Conservation (phyloP, 306 rosid species). For the Casuarina equisetifolia region DNA sequence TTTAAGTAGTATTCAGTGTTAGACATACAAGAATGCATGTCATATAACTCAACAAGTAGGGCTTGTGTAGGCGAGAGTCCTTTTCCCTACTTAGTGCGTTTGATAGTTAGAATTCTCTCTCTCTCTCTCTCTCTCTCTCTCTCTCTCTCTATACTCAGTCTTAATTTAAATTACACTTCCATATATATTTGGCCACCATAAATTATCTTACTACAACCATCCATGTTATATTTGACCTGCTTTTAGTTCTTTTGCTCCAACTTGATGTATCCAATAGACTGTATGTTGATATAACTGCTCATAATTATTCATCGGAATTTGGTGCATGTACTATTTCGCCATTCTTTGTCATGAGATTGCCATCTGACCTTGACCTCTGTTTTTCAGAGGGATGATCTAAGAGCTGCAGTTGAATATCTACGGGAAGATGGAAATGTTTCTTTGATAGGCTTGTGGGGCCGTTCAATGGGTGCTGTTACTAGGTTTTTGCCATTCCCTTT, state of each 20-base stretch:
- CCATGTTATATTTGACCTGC: background rate
- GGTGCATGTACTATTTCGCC: conserved; percentile 3
- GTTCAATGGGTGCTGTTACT: conserved; percentile 99
- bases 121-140: background rate
- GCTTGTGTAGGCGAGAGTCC: background rate
- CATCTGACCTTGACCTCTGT: conserved; percentile 26
- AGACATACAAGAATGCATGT: background rate
- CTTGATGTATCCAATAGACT: background rate
- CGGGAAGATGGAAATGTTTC: conserved; percentile 90
- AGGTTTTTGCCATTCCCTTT: conserved; percentile 50
- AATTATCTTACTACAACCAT: background rate
- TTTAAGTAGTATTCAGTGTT: background rate
- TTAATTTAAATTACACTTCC: background rate
- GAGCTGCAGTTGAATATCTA: conserved; percentile 74
- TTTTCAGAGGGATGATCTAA: conserved; percentile 87
- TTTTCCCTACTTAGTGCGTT: background rate
- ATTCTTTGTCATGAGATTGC: conserved; percentile 25
- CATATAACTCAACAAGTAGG: background rate
- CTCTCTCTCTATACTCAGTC: background rate
- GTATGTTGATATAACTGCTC: background rate
- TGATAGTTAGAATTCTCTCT: background rate
- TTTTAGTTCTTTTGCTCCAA: background rate
- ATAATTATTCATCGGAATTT: background rate
- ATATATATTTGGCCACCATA: background rate
- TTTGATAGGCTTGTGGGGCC: conserved; percentile 98